These are phyloP conservation scores for Epichloe festucae DNA, from an alignment of 2,329 filamentous ascomycete genomes.

Conservation along the genomic window DNA sequence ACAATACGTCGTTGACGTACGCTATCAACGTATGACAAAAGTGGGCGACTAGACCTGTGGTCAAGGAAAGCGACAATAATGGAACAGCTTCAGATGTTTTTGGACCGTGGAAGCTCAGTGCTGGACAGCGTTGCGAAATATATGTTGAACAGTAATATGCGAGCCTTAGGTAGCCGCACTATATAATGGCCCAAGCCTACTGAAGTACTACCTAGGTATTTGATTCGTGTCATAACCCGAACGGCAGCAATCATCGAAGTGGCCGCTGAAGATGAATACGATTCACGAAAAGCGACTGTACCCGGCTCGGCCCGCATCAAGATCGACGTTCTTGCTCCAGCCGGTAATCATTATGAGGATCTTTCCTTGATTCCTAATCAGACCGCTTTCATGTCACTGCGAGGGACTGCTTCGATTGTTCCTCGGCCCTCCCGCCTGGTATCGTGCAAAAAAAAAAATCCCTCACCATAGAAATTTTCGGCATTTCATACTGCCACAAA, in stretches of 20 bases:
- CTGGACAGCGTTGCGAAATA: not conserved
- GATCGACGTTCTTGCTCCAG: no score
- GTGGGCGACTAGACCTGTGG: not conserved
- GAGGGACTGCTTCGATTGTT: no score
- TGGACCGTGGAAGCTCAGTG: not conserved
- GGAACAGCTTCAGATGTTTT: not conserved
- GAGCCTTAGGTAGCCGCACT: no score
- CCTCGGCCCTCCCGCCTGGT: no score
- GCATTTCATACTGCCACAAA: slow-evolving; percentile 54
- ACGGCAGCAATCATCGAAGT: no score
- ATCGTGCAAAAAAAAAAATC: not conserved
- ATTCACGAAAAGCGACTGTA: not conserved
- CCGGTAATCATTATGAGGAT: no score
- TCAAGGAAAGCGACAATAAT: not conserved
- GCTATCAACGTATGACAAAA: slow-evolving; percentile 15
- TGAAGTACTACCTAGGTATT: no score
- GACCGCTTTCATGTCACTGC: no score
- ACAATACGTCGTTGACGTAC: slow-evolving; percentile 14
- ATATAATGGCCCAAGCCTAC: no score
- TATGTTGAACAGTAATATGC: not conserved
- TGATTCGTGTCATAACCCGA: no score
- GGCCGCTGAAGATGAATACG: no score
- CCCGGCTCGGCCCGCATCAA: not conserved
- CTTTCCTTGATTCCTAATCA: no score
- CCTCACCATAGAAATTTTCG: slow-evolving; percentile 54